A percentile compares a stretch with the other conserved stretches of the same genome.
Conservation (phyloP, 2,329 filamentous ascomycete species). For the Xylariaceae sp. region DNA sequence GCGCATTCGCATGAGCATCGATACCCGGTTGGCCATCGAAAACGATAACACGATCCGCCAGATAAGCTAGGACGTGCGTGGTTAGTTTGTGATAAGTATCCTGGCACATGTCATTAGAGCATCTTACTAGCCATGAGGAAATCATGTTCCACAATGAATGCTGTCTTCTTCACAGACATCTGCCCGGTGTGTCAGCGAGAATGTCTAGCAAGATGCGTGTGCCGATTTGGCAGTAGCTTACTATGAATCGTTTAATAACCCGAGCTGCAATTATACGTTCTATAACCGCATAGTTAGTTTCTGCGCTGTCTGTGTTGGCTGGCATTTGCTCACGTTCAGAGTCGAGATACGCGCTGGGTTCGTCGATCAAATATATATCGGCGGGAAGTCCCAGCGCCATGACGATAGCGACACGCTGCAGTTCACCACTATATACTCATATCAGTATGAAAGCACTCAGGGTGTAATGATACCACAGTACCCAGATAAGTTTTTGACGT, state of each 20-base stretch:
- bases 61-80: slow-evolving; percentile 38
- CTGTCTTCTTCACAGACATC: slow-evolving; percentile 99
- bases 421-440: slow-evolving; percentile 67
- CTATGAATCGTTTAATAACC: slow-evolving; percentile 98
- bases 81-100: not conserved
- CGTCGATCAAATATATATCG: slow-evolving; percentile 97
- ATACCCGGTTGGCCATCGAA: slow-evolving; percentile 93
- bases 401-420: slow-evolving; percentile 98
- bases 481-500: slow-evolving; percentile 94
- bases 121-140: slow-evolving; percentile 77
- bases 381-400: slow-evolving; percentile 92
- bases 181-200: slow-evolving; percentile 7
- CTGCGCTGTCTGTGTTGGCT: not conserved
- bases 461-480: not conserved
- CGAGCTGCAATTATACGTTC: slow-evolving; percentile 93
- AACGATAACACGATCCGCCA: slow-evolving; percentile 91
- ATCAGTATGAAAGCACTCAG: slow-evolving; percentile 1
- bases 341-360: slow-evolving; percentile 85
- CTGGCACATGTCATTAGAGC: not conserved
- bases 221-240: not conserved
- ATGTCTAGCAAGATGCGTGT: not conserved
- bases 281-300: not conserved
- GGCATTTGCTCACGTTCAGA: slow-evolving; percentile 13
- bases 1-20: slow-evolving; percentile 79
- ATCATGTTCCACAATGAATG: slow-evolving; percentile 99